Evolutionary conservation across 2,329 filamentous ascomycete genomes (phyloP), one percentile per base, ranked within the genome.

Genomic region (Diaporthe capsici): DNA sequence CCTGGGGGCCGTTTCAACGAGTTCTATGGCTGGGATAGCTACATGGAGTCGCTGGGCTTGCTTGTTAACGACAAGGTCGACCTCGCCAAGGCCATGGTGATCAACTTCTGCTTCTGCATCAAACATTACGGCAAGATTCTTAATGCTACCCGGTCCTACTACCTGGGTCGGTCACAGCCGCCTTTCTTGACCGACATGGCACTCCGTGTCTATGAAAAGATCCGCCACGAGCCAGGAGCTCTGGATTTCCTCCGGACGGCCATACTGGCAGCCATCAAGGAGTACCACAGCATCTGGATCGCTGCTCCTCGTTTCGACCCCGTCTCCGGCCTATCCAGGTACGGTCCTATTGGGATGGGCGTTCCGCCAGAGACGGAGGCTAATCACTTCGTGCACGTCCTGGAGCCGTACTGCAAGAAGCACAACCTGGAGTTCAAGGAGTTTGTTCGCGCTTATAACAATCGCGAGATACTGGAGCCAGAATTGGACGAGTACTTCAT

Each of bases 161-260:
- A 99, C 82, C 92, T 99, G 22, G 94, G 92, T 78, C 93, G 97
- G 75, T 98, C 97, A 2, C 97, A 99, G 84, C 97, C 97, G 2
- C 97, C 97, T 0, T 98, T 99, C 86, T 87, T 99, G 74, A 99
- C 97, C 1, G 97, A 99, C 84, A 98, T 99, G 95, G 94, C 96
- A 15, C 88, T 98, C 68, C 93, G 95, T 73, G 95, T 98, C 57
- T 98, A 97, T 83, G 95, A 98, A 81, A 94, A 94, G 82, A 98
- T 98, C 84, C 95, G 95, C 86, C 92, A 95, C 79, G 94, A 98
- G 82, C 91, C 93, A 0, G 94, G 92, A 67, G 92, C 95, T 1
- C 85, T 92, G 70, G 95, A 98, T 0, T 98, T 98, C 83, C 88
- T 99, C 77, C 91, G 92, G 44, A 90, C 90, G 22, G 92, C 95